Evolutionary conservation across 371 early-diverging fungal species (phyloP), one percentile per base, ranked within the genome.

Genomic region (Rhizomucor miehei): DNA sequence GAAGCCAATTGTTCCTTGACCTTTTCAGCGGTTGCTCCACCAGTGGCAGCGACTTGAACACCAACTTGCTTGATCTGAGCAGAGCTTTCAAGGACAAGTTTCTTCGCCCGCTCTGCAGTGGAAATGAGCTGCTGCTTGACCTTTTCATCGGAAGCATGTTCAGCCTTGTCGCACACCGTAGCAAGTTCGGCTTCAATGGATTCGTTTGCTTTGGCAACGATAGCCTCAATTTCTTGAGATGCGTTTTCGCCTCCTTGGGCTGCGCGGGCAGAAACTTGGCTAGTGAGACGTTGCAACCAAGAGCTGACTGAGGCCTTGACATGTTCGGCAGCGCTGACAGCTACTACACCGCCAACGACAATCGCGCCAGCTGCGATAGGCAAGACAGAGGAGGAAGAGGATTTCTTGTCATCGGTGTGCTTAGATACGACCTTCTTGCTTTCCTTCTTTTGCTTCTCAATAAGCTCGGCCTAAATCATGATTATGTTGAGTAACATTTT

Each of bases 141-240:
- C 29, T 29, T 29, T 29, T 29, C 29, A 8, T 29, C 29, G 11
- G 41, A 16, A 19, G 12, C 41, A 3, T 14, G 3, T 41, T 3
- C 41, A 11, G 6, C 11, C 41, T 41, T 41, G 41, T 41, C 19
- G 19, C 19, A 19, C 6, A 41, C 41, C 3, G n/a, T 37, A 34
- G 41, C 40, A 24, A 59, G 23, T 9, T 52, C 40, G 25, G 37
- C 34, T 11, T 40, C 46, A 21, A 59, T 52, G 12, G 20, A 20
- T 12, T 47, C 37, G n/a, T 44, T 53, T 44, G 68, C 56, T 47
- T 65, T 63, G 40, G 59, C 56, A 48, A 67, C 58, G 52, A 71
- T 63, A 14, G 52, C 37, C 23, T 71, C 66, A 52, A 71, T 67
- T 34, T 71, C 72, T 13, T 51, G 36, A n/a, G 46, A 46, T 21